These are phyloP conservation scores for Hibiscus mutabilis DNA, from an alignment of 345 rosid genomes.

Conservation along the genomic window DNA sequence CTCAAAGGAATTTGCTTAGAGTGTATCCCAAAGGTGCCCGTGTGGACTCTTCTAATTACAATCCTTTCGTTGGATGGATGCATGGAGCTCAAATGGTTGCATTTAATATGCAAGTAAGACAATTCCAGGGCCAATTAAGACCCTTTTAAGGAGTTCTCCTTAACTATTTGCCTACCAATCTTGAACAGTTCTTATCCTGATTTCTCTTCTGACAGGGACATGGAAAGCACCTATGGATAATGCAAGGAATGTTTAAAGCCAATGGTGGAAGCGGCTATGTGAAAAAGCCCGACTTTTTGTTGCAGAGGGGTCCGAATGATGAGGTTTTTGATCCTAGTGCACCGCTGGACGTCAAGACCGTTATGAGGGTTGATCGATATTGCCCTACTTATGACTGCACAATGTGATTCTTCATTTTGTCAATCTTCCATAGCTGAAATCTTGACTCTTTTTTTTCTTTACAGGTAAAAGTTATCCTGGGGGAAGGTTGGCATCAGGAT, in stretches of 20 bases:
- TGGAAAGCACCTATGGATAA: constrained; percentile 61
- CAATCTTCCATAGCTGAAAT: constrained; percentile 8
- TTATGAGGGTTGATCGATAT: constrained; percentile 37
- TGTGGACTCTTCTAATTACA: constrained; percentile 71
- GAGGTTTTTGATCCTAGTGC: constrained; percentile 45
- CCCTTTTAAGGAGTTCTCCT: too few relatives aligned
- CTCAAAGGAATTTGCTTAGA: constrained; percentile 67
- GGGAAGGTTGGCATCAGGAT: constrained; percentile 84
- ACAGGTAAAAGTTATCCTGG: constrained; percentile 64
- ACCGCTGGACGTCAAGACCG: constrained; percentile 29
- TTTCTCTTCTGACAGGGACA: constrained; percentile 36
- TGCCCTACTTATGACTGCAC: neutral
- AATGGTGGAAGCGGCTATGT: constrained; percentile 84
- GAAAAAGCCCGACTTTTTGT: constrained; percentile 64
- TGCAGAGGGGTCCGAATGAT: constrained; percentile 24
- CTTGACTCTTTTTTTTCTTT: neutral
- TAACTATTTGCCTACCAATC: too few relatives aligned
- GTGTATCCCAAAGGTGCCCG: constrained; percentile 75
- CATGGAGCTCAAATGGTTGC: constrained; percentile 99
- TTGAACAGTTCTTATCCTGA: neutral
- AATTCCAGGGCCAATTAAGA: neutral
- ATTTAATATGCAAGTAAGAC: constrained; percentile 86
- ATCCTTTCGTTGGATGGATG: constrained; percentile 86
- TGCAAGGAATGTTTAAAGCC: constrained; percentile 88
- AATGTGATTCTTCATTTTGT: neutral